These are phyloP conservation scores for Pythium grandisporangium DNA, from an alignment of 352 stramenopile species.

Conservation along the genomic window DNA sequence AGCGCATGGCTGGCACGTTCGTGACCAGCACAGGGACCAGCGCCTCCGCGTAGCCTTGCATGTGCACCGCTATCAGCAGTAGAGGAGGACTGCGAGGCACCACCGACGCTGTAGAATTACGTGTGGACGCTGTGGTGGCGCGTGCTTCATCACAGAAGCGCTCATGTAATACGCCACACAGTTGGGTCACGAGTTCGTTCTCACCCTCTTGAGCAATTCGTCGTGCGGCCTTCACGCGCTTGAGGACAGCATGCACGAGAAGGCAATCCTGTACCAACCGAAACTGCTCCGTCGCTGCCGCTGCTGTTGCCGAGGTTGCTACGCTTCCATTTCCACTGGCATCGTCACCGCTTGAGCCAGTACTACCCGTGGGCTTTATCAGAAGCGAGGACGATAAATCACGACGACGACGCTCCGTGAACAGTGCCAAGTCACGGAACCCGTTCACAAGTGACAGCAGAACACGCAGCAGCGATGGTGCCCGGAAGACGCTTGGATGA, in stretches of 20 bases:
- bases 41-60: constrained; percentile 33
- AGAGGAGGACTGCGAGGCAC: constrained; percentile 14
- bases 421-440: constrained; percentile 26
- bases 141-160: no score
- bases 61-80: constrained; percentile 31
- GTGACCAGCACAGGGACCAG: constrained; percentile 22
- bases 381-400: no score
- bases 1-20: constrained; percentile 26
- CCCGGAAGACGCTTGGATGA: constrained; percentile 18
- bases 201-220: neutral
- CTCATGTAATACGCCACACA: constrained; percentile 4
- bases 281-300: constrained; percentile 29
- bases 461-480: constrained; percentile 32
- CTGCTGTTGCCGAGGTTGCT: constrained; percentile 6
- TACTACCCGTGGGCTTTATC: no score
- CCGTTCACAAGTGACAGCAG: constrained; percentile 25
- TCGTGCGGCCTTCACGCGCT: constrained; percentile 10
- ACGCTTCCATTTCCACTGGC: no score
- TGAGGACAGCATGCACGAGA: constrained; percentile 34
- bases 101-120: neutral
- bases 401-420: no score
- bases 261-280: constrained; percentile 49
- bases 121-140: neutral
- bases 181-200: constrained; percentile 1
- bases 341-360: no score